Conservation (phyloP, 495 filamentous ascomycete genomes). For the Neurospora tetrasperma region DNA sequence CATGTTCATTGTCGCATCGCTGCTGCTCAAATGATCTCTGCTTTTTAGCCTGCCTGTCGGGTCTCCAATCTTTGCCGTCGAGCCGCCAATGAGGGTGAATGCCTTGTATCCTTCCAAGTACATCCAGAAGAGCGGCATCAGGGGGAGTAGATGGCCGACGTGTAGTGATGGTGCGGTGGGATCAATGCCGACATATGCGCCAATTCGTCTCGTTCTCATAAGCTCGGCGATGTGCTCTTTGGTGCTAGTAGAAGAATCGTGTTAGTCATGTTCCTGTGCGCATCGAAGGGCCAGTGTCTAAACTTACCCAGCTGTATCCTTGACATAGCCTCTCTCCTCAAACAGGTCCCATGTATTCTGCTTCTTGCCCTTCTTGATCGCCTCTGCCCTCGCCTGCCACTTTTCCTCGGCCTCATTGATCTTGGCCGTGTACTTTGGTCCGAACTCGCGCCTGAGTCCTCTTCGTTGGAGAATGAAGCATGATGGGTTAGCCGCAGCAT, state of each 20-base stretch:
- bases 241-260: conserved; percentile 21
- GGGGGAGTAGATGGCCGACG: conserved; percentile 81
- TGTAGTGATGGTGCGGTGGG: conserved; percentile 87
- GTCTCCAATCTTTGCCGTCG: conserved; percentile 81
- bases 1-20: conserved; percentile 56
- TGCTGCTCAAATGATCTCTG: conserved; percentile 45
- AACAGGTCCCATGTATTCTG: conserved; percentile 58
- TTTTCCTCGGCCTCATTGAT: conserved; percentile 41
- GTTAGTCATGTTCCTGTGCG: not conserved
- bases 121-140: conserved; percentile 93
- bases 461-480: not conserved
- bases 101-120: conserved; percentile 73
- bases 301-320: conserved; percentile 73
- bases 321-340: conserved; percentile 69
- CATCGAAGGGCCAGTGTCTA: not conserved
- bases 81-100: conserved; percentile 69
- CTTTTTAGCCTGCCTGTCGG: conserved; percentile 66
- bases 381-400: conserved; percentile 46
- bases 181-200: conserved; percentile 84
- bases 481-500: not conserved
- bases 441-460: conserved; percentile 17
- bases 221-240: conserved; percentile 56
- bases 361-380: conserved; percentile 50
- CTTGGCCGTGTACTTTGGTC: conserved; percentile 39
- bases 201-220: conserved; percentile 58